Evolutionary conservation across 1,284 basidiomycete genomes (phyloP), one percentile per base, ranked within the genome.

Genomic region (Ceratobasidium sp.): DNA sequence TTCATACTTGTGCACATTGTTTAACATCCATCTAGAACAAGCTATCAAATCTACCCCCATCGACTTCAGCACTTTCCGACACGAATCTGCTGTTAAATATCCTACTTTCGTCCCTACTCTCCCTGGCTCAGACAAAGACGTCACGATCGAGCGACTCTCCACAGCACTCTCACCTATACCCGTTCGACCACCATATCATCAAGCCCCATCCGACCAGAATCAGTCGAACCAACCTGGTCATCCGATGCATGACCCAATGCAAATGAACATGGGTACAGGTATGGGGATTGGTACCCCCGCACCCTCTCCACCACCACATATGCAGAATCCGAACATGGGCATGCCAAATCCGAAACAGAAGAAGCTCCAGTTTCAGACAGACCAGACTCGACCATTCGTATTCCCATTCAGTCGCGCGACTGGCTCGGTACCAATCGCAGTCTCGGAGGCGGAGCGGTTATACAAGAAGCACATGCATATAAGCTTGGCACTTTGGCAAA

Each of bases 331-430:
- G 26, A 73, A 73, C 45, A 28, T 31, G 54, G 17, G 17, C 20
- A 47, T 73, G 42, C 56, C 58, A 28, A 92, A 91, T 20, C 81
- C 81, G 4, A 98, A 97, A 82, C 95, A 94, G 8, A 99, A 99
- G 87, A 99, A 99, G 84, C 96, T 97, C 82, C 97, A 98, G 82
- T 99, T 96, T 84, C 98, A 99, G 84, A 99, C 98, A 0, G 98
- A 99, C 83, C 98, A 98, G 82, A 91, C 86, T 42, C 89, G 95
- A 8, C 98, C 98, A 0, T 99, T 99, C 83, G 86, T 99, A 76
- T 96, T 99, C 82, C 98, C 98, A 0, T 99, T 98, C 83, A 94
- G 95, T 15, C 82, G 88, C 86, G 66, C 87, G 84, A 74, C 84
- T 78, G 79, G 79, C 77, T 78, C 80, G 79, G 95, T 99, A 1